phyloP scores from a whole-genome alignment of 306 rosid genomes.

The Acacia crassicarpa region DNA sequence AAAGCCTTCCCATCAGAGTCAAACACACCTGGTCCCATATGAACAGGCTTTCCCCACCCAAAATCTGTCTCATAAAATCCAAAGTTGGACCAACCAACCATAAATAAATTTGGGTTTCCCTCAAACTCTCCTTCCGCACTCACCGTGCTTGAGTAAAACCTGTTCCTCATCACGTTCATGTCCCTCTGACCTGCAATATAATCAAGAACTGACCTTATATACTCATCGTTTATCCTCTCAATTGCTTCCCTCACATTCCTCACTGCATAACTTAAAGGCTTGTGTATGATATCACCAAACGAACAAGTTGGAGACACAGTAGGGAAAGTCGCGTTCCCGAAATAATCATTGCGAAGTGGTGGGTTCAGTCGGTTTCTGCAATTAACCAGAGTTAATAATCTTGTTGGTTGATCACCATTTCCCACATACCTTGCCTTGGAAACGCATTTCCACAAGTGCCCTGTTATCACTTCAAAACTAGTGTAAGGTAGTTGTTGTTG shows the following conservation, averaged over 20 bases:
- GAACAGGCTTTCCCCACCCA: conserved; percentile 42
- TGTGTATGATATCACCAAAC: conserved; percentile 29
- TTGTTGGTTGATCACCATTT: conserved; percentile 29
- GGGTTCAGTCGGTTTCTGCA: conserved; percentile 39
- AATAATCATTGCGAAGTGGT: conserved; percentile 20
- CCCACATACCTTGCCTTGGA: conserved; percentile 25
- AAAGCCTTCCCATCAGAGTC: conserved; percentile 36
- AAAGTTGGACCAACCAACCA: conserved; percentile 41
- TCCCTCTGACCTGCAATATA: conserved; percentile 29
- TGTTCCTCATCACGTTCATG: conserved; percentile 29
- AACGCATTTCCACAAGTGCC: conserved; percentile 46
- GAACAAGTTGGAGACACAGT: conserved; percentile 34
- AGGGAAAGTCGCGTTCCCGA: conserved; percentile 41
- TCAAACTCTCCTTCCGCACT: not conserved
- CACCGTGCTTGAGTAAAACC: not conserved
- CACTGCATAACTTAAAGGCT: conserved; percentile 27
- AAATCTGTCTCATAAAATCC: conserved; percentile 17
- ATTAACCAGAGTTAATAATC: conserved; percentile 31
- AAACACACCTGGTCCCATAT: conserved; percentile 25
- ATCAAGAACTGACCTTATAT: conserved; percentile 44
- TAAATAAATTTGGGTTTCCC: conserved; percentile 30
- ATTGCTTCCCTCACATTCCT: conserved; percentile 29
- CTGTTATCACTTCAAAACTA: conserved; percentile 38
- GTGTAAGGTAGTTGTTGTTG: not conserved
- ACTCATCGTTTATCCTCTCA: conserved; percentile 31